phyloP scores from a whole-genome alignment of 1,139 yeast genomes.

The Geotrichum europaeum region DNA sequence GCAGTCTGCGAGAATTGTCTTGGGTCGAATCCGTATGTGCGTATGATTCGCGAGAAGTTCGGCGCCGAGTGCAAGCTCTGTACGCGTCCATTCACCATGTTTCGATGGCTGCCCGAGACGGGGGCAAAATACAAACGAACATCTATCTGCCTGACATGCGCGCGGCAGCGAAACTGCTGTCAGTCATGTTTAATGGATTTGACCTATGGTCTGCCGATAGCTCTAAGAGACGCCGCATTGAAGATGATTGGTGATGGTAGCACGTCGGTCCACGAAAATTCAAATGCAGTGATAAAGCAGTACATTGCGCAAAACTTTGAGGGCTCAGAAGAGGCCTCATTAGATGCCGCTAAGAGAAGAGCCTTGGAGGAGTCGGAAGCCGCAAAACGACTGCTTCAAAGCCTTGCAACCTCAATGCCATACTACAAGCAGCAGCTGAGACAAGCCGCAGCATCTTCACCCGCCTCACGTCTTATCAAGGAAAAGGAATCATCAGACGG shows the following conservation, averaged over 20 bases:
- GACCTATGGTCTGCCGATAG: conserved; percentile 69
- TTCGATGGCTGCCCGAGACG: conserved; percentile 52
- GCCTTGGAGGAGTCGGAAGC: conserved; percentile 31
- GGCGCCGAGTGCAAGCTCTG: conserved; percentile 70
- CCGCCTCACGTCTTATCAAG: conserved; percentile 5
- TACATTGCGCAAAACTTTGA: conserved; percentile 49
- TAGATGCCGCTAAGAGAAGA: conserved; percentile 29
- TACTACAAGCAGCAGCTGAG: conserved; percentile 25
- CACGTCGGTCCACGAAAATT: conserved; percentile 28
- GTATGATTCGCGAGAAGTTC: conserved; percentile 64
- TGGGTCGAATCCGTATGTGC: conserved; percentile 57
- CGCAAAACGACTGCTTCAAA: conserved; percentile 37
- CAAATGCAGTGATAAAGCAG: conserved; percentile 46
- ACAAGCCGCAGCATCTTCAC: conserved; percentile 6
- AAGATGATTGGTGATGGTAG: conserved; percentile 56
- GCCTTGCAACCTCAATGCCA: conserved; percentile 39
- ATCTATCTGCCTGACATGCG: conserved; percentile 66
- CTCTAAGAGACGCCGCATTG: conserved; percentile 74
- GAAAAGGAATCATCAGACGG: background rate
- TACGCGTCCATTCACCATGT: conserved; percentile 77
- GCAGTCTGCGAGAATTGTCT: conserved; percentile 69
- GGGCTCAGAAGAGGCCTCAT: conserved; percentile 31
- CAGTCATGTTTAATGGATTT: conserved; percentile 83
- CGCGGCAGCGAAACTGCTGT: conserved; percentile 74
- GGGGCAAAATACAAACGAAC: conserved; percentile 25